These are phyloP conservation scores for Termitomyces sp. DNA, from an alignment of 768 basidiomycete species.

Conservation along the genomic window DNA sequence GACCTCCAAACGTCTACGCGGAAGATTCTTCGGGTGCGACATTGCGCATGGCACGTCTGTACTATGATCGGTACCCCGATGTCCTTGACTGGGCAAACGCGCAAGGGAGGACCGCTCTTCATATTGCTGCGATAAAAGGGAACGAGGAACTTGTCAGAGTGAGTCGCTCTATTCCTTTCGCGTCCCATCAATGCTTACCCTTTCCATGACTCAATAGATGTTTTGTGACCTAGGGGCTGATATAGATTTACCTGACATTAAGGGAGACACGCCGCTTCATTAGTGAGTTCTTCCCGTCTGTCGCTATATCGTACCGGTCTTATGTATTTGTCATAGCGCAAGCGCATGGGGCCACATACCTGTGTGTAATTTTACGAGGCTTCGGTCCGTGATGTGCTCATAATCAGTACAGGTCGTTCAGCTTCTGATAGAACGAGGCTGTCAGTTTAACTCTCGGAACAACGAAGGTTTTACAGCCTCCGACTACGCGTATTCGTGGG, in stretches of 20 bases:
- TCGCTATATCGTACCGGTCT: slow-evolving; percentile 8
- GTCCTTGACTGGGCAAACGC: slow-evolving; percentile 91
- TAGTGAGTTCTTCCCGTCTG: slow-evolving; percentile 53
- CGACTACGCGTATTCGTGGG: slow-evolving; percentile 90
- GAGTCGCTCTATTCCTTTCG: slow-evolving; percentile 16
- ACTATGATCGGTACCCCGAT: slow-evolving; percentile 82
- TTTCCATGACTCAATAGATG: slow-evolving; percentile 48
- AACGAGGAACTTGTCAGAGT: slow-evolving; percentile 88
- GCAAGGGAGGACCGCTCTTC: slow-evolving; percentile 86
- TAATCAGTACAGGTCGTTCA: slow-evolving; percentile 60
- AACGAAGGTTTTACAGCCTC: slow-evolving; percentile 89
- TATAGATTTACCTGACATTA: slow-evolving; percentile 82
- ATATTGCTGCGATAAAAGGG: slow-evolving; percentile 83
- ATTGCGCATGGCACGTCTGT: slow-evolving; percentile 82
- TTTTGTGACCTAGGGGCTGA: slow-evolving; percentile 89
- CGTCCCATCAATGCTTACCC: background rate
- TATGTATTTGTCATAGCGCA: slow-evolving; percentile 43
- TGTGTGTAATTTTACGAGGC: slow-evolving; percentile 33
- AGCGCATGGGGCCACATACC: slow-evolving; percentile 85
- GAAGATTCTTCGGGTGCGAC: slow-evolving; percentile 67
- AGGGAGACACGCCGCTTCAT: slow-evolving; percentile 90
- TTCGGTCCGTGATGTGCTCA: slow-evolving; percentile 5
- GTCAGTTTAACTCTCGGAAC: slow-evolving; percentile 77
- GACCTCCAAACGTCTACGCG: slow-evolving; percentile 42
- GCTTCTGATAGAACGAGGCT: slow-evolving; percentile 84